Evolutionary conservation across 2,329 filamentous ascomycete genomes (phyloP).

Genomic region (Pyrenochaeta sp.): DNA sequence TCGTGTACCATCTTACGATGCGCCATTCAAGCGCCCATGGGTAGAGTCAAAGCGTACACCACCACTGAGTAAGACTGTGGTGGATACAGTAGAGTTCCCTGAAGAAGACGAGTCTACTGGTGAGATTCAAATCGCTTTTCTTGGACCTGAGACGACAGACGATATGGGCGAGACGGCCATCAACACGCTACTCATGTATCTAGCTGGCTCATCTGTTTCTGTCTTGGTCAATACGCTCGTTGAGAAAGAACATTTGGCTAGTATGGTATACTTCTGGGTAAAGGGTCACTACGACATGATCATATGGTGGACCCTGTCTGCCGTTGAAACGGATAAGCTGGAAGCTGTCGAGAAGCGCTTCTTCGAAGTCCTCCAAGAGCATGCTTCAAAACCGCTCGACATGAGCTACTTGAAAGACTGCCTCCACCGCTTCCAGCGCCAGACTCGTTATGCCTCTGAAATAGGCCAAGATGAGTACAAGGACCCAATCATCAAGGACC

Average conservation of each 20-base stretch:
- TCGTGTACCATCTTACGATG: constrained; percentile 77
- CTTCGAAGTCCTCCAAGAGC: constrained; percentile 82
- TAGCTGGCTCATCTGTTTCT: constrained; percentile 92
- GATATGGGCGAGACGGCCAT: constrained; percentile 70
- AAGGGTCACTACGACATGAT: constrained; percentile 83
- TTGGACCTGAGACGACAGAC: constrained; percentile 84
- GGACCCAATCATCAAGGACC: constrained; percentile 87
- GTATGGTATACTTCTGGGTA: constrained; percentile 80
- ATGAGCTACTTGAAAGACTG: constrained; percentile 92
- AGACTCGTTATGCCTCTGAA: constrained; percentile 85
- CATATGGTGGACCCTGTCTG: constrained; percentile 85
- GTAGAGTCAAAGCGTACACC: constrained; percentile 84
- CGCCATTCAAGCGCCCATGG: constrained; percentile 88
- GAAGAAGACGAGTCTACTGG: constrained; percentile 96
- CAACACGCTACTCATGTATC: constrained; percentile 81
- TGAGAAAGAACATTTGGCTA: constrained; percentile 90
- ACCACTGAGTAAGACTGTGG: constrained; percentile 72
- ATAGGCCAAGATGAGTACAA: constrained; percentile 82
- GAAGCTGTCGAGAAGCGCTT: constrained; percentile 84
- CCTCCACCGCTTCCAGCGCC: constrained; percentile 79
- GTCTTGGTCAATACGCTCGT: constrained; percentile 91
- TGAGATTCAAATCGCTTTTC: constrained; percentile 84
- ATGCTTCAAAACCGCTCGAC: constrained; percentile 81
- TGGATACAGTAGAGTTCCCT: constrained; percentile 88
- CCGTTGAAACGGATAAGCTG: constrained; percentile 87